Evolutionary conservation across 2,329 filamentous ascomycete genomes (phyloP).

Genomic region (Ophiostoma pallidulum): DNA sequence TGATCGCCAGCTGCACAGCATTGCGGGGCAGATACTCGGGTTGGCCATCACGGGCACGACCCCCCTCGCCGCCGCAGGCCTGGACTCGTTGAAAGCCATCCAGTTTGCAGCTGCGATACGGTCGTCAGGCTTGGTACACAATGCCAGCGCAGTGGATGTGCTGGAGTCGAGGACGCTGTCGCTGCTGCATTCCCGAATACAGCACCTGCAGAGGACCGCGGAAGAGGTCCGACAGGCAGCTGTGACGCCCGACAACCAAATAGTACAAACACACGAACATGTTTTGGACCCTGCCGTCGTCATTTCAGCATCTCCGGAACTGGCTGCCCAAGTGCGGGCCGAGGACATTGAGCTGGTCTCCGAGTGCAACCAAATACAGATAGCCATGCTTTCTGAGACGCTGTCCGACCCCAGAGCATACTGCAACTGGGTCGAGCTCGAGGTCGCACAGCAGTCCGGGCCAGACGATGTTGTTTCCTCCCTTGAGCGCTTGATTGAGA

Average conservation of each 20-base stretch:
- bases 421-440: constrained; percentile 66
- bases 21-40: constrained; percentile 22
- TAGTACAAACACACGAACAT: background rate
- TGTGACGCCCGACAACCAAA: background rate
- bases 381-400: constrained; percentile 73
- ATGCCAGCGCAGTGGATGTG: constrained; percentile 50
- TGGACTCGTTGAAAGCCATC: constrained; percentile 35
- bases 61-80: constrained; percentile 25
- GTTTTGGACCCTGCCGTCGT: background rate
- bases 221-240: background rate
- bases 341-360: constrained; percentile 7
- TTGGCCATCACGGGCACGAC: constrained; percentile 20
- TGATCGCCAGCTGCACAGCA: constrained; percentile 27
- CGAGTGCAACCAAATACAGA: constrained; percentile 64
- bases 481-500: constrained; percentile 38
- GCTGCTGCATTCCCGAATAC: constrained; percentile 17
- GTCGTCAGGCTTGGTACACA: constrained; percentile 38
- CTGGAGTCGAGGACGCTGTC: constrained; percentile 43
- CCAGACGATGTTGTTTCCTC: constrained; percentile 35
- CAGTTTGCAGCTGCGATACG: constrained; percentile 55
- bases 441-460: constrained; percentile 33
- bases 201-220: background rate
- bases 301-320: constrained; percentile 10
- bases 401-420: constrained; percentile 51
- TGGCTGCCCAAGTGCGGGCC: background rate